phyloP scores from a whole-genome alignment of 2,329 filamentous ascomycete genomes.

The Cladosporium sp. region DNA sequence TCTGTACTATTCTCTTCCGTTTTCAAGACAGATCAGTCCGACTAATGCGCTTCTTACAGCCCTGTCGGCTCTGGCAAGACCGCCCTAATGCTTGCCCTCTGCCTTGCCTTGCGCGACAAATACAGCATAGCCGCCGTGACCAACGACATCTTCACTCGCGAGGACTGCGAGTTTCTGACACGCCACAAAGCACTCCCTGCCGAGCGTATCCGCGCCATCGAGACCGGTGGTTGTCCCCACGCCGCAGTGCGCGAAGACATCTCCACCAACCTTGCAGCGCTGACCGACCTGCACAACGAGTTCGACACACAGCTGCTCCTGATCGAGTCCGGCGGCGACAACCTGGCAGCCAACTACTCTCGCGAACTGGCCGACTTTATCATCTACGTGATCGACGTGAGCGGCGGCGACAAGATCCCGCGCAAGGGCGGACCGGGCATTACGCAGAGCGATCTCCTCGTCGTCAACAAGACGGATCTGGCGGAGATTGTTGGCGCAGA shows the following conservation, averaged over 20 bases:
- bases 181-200: slow-evolving; percentile 77
- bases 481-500: slow-evolving; percentile 88
- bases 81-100: slow-evolving; percentile 91
- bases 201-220: slow-evolving; percentile 84
- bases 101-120: slow-evolving; percentile 70
- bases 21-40: background rate
- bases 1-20: background rate
- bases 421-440: slow-evolving; percentile 95
- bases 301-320: slow-evolving; percentile 80
- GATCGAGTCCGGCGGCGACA: slow-evolving; percentile 94
- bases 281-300: slow-evolving; percentile 78
- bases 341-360: slow-evolving; percentile 93
- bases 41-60: slow-evolving; percentile 42
- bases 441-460: slow-evolving; percentile 86
- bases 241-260: slow-evolving; percentile 97
- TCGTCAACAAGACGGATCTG: slow-evolving; percentile 97
- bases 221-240: slow-evolving; percentile 95
- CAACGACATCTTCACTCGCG: slow-evolving; percentile 96
- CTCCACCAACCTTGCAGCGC: slow-evolving; percentile 81
- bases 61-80: slow-evolving; percentile 97
- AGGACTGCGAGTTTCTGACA: slow-evolving; percentile 97
- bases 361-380: slow-evolving; percentile 95
- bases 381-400: slow-evolving; percentile 97
- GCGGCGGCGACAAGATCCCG: slow-evolving; percentile 93
- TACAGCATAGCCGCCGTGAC: slow-evolving; percentile 93